These are phyloP conservation scores for Biscutella auriculata DNA, from an alignment of 441 rosid genomes.

Conservation along the genomic window DNA sequence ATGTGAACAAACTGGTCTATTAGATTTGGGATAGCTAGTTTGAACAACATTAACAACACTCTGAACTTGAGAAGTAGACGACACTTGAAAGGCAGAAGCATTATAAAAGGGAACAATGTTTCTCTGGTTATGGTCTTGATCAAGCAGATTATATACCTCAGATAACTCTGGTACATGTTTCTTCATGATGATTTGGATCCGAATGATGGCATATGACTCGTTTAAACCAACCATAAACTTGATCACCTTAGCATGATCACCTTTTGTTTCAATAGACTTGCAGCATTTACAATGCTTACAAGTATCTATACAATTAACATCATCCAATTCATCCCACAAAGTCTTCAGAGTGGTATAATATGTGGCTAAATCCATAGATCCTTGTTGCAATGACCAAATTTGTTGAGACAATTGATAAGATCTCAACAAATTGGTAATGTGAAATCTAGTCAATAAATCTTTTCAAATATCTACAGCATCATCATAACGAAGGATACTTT, in stretches of 20 bases:
- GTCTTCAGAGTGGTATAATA: not conserved
- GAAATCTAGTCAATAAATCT: not conserved
- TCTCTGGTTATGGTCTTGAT: not conserved
- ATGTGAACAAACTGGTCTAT: no score
- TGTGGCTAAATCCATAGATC: not conserved
- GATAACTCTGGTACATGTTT: not conserved
- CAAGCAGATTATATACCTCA: not conserved
- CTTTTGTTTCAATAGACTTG: not conserved
- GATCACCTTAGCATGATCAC: not conserved
- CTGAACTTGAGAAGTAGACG: no score
- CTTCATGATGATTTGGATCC: not conserved
- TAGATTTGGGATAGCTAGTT: no score
- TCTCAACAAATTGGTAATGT: not conserved
- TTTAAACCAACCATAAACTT: not conserved
- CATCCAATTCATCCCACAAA: not conserved
- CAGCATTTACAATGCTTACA: not conserved
- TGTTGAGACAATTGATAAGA: not conserved
- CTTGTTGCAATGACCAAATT: not conserved
- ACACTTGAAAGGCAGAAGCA: no score
- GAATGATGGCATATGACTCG: not conserved
- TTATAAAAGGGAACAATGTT: not conserved
- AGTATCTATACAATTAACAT: not conserved
- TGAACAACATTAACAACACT: no score
- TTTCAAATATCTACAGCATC: not conserved
- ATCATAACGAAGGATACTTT: not conserved